Evolutionary conservation across 768 basidiomycete genomes (phyloP), one percentile per base, ranked within the genome.

Genomic region (Dentipellis fragilis): DNA sequence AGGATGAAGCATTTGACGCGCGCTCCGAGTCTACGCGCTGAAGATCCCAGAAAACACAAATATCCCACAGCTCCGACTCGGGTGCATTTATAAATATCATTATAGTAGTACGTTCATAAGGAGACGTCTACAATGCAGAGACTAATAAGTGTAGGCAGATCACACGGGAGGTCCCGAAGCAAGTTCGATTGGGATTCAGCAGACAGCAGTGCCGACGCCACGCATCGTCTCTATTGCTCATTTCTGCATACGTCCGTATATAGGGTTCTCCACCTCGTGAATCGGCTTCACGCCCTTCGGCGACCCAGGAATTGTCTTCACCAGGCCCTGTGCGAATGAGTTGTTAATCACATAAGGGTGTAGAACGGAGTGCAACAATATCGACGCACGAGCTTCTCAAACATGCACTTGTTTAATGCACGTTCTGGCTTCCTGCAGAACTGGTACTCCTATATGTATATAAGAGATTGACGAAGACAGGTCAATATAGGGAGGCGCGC

Each of bases 381-480:
- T 17, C 36, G 51, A 81, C 89, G 62, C 62, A 93, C 95, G 63
- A 98, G 80, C 69, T 96, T 97, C 71, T 94, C 87, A 66, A 97
- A 94, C 78, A 95, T 89, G 75, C 95, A 98, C 56, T 83, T 75
- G 76, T 98, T 99, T 49, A 97, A 78, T 54, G 81, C 69, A 59
- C 86, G 83, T 69, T 99, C 96, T 3, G 84, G 85, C 69, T 88
- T 85, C 61, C 96, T 87, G 69, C 96, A 99, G 34, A 76, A 79
- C 66, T 85, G 85, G 69, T 89, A 93, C 73, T 93, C 86, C 93
- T 96, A 66, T 21, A 36, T 17, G n/a, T 37, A 19, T 40, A 45
- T 54, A 40, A 47, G 11, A 10, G 55, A 50, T 16, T 49, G 53
- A 35, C 29, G 19, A n/a, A 17, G 42, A 40, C 45, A 14, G n/a